A percentile compares a stretch with the other conserved stretches of the same genome.
These are phyloP conservation scores for Cymbidium sinense DNA, from an alignment of 106 monocot species.

Conservation along the genomic window DNA sequence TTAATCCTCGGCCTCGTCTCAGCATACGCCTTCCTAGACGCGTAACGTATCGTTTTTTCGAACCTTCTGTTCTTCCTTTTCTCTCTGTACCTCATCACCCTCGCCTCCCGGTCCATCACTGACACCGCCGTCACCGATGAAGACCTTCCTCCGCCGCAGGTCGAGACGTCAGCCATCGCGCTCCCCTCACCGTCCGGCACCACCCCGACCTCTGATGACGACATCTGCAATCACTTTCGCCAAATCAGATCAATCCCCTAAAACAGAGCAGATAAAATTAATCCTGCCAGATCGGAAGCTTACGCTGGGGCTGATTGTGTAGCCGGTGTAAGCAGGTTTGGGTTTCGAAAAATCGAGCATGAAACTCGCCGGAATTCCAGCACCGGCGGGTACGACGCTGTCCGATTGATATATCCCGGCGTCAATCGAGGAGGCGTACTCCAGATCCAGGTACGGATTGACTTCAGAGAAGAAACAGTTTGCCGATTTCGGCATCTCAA, in stretches of 20 bases:
- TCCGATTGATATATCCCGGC: constrained; percentile 3
- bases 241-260: background rate
- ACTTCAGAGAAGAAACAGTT: constrained; percentile 12
- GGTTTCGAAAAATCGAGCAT: constrained; percentile 21
- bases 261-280: background rate
- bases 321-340: constrained; percentile 18
- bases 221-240: constrained; percentile 15
- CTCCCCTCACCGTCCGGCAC: constrained; percentile 34
- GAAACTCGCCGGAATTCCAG: background rate
- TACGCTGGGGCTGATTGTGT: constrained; percentile 8
- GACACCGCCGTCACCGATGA: background rate
- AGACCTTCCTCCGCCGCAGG: background rate
- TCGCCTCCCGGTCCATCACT: constrained; percentile 39
- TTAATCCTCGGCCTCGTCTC: constrained; percentile 64
- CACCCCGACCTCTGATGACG: constrained; percentile 49
- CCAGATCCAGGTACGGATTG: constrained; percentile 20
- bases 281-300: background rate
- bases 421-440: constrained; percentile 10
- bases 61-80: constrained; percentile 59
- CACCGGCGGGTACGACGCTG: constrained; percentile 14
- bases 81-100: constrained; percentile 64
- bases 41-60: constrained; percentile 66
- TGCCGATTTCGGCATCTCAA: constrained; percentile 1
- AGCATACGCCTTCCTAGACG: constrained; percentile 62
- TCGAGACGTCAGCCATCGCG: constrained; percentile 19